A percentile compares a stretch with the other conserved stretches of the same genome.
These are phyloP conservation scores for Apiospora marii DNA, from an alignment of 2,329 filamentous ascomycete species.

Conservation along the genomic window DNA sequence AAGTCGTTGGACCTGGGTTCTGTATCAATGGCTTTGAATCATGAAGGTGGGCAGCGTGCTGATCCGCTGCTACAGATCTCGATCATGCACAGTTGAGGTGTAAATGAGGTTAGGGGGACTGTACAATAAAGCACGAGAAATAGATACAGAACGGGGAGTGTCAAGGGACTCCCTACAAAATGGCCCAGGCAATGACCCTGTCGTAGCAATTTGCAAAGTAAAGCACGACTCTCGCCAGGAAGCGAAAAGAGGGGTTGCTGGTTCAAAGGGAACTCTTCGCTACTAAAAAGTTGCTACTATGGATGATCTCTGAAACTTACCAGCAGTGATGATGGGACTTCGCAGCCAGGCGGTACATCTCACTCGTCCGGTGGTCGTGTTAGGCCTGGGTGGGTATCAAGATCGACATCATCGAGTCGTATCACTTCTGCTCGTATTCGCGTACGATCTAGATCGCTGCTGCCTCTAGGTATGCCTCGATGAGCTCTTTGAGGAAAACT, in stretches of 20 bases:
- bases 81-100: background rate
- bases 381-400: conserved; percentile 36
- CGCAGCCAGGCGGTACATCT: conserved; percentile 35
- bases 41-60: background rate
- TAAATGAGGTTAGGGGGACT: background rate
- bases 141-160: background rate
- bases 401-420: conserved; percentile 50
- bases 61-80: background rate
- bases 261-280: background rate
- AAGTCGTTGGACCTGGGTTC: conserved; percentile 38
- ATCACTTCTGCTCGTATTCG: conserved; percentile 66
- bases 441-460: conserved; percentile 67
- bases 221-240: background rate
- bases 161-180: background rate
- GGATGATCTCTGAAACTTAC: conserved; percentile 17
- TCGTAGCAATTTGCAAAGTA: background rate
- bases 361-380: conserved; percentile 28
- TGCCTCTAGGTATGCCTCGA: conserved; percentile 68
- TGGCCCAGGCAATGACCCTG: background rate
- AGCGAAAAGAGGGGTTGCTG: background rate
- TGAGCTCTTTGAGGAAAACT: conserved; percentile 63
- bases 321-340: conserved; percentile 39
- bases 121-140: too few species aligned
- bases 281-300: background rate
- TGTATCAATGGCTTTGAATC: background rate